Evolutionary conservation across 2,329 filamentous ascomycete genomes (phyloP).

Genomic region (Pyrenophora seminiperda): DNA sequence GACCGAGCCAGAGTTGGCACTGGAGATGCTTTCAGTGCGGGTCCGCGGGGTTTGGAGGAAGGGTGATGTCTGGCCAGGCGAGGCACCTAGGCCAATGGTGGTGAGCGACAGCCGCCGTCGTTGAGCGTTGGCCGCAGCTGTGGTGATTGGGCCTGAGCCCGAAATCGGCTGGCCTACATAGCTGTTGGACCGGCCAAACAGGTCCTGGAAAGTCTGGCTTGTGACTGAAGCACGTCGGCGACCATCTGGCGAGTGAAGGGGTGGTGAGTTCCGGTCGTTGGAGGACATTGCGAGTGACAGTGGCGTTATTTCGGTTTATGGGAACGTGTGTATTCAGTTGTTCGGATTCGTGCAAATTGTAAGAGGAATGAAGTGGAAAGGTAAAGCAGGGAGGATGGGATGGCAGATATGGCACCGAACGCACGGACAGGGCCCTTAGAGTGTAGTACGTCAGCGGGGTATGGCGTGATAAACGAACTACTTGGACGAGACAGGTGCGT

Average conservation of each 20-base stretch:
- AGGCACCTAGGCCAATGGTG: constrained; percentile 55
- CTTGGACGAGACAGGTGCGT: constrained; percentile 17
- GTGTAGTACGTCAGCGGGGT: constrained; percentile 34
- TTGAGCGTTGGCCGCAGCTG: constrained; percentile 56
- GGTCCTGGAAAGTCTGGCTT: constrained; percentile 55
- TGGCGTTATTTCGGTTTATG: not conserved
- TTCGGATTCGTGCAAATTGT: not conserved
- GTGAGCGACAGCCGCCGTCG: constrained; percentile 57
- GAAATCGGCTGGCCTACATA: constrained; percentile 40
- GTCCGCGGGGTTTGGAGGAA: constrained; percentile 47
- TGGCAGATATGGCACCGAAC: constrained; percentile 26
- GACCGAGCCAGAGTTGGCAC: constrained; percentile 53
- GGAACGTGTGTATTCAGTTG: constrained; percentile 13
- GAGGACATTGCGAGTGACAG: constrained; percentile 39
- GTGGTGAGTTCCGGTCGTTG: constrained; percentile 49
- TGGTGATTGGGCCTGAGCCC: constrained; percentile 54
- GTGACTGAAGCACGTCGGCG: constrained; percentile 55
- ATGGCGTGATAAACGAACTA: constrained; percentile 35
- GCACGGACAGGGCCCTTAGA: constrained; percentile 29
- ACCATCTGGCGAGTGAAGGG: constrained; percentile 44
- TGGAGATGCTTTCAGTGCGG: constrained; percentile 56
- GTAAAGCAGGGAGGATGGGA: constrained; percentile 21
- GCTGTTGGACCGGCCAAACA: constrained; percentile 51
- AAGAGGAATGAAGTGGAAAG: constrained; percentile 13
- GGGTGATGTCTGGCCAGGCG: constrained; percentile 51